A percentile compares a stretch with the other conserved stretches of the same genome.
Conservation (phyloP, 2,329 filamentous ascomycete species). For the Zymoseptoria passerinii region DNA sequence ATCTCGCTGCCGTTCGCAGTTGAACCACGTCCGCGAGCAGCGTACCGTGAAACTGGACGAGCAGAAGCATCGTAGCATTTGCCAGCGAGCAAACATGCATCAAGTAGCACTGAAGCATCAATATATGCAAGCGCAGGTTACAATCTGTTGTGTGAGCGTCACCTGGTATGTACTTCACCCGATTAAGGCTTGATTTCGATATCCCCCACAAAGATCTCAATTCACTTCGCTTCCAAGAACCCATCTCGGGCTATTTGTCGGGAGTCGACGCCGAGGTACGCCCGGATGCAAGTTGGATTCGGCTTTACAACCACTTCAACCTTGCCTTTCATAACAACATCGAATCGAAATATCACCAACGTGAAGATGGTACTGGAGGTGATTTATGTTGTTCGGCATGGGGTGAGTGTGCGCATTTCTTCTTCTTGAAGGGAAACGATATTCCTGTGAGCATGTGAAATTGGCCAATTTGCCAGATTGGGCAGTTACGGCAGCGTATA, state of each 20-base stretch:
- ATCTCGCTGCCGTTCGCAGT: background rate
- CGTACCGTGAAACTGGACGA: background rate
- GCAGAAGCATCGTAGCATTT: background rate
- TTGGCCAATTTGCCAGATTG: background rate
- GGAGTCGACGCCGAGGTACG: background rate
- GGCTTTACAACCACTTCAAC: background rate
- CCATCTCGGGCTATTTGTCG: background rate
- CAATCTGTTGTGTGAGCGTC: background rate
- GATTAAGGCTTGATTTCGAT: background rate
- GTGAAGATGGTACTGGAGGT: slow-evolving; percentile 36
- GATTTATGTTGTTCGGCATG: slow-evolving; percentile 44
- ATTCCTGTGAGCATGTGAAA: background rate
- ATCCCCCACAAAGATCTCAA: background rate
- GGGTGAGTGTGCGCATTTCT: slow-evolving; percentile 34
- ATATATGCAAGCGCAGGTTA: background rate
- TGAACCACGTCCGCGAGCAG: background rate
- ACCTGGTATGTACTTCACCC: background rate
- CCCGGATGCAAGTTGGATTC: background rate
- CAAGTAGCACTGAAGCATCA: background rate
- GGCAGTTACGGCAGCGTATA: background rate
- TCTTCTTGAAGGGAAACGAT: background rate
- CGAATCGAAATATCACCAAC: background rate
- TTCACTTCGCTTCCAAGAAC: background rate
- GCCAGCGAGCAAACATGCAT: background rate
- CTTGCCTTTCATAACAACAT: background rate